phyloP scores from a whole-genome alignment of 495 filamentous ascomycete species.

The Tirmania nivea region DNA sequence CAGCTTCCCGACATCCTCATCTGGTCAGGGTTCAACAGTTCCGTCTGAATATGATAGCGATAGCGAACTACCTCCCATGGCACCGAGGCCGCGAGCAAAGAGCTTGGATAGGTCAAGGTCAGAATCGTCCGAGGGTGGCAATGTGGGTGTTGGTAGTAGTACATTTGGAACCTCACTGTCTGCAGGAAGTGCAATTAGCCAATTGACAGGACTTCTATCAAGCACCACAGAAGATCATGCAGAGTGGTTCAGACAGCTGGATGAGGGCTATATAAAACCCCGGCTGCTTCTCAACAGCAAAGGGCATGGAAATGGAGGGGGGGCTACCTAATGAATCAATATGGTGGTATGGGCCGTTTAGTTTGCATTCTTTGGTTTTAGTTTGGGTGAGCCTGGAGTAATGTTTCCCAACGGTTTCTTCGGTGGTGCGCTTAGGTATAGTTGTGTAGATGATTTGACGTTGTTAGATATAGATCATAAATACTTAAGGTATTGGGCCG shows the following conservation, averaged over 20 bases:
- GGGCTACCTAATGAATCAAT: background rate
- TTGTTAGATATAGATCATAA: background rate
- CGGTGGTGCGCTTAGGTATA: background rate
- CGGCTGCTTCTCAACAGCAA: conserved; percentile 61
- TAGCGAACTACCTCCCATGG: background rate
- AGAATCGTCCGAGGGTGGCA: conserved; percentile 10
- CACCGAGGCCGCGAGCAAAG: background rate
- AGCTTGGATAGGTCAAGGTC: conserved; percentile 14
- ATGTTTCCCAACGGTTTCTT: too few species aligned
- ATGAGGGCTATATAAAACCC: conserved; percentile 90
- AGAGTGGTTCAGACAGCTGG: conserved; percentile 75
- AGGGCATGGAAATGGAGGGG: conserved; percentile 7
- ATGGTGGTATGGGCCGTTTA: background rate
- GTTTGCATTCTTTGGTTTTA: too few species aligned
- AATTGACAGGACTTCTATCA: conserved; percentile 29
- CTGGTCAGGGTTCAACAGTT: background rate
- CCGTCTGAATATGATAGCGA: background rate
- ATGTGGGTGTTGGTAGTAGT: conserved; percentile 20
- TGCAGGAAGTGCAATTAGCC: conserved; percentile 40
- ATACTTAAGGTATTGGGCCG: too few species aligned
- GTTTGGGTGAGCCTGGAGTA: too few species aligned
- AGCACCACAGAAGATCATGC: conserved; percentile 71
- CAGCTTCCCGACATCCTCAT: background rate
- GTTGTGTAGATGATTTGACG: background rate
- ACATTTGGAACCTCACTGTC: conserved; percentile 13